Base-by-base conservation (phyloP, 2,329 filamentous ascomycete genomes). In the Nemania sp. region DNA sequence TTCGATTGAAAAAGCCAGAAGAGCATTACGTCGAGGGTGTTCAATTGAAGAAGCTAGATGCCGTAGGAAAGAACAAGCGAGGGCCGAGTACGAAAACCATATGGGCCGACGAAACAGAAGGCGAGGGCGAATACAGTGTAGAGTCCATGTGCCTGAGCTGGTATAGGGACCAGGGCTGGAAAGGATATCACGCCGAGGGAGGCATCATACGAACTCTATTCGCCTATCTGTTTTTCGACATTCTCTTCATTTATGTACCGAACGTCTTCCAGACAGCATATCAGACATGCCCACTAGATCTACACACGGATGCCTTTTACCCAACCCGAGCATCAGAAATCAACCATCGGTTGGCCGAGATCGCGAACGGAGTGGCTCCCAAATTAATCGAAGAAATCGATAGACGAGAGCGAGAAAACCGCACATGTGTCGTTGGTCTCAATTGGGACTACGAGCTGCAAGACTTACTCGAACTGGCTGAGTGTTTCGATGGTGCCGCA, bases 191-290 rank as follows among this genome's bases (percentile, higher is more conserved):
- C 75, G 87, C 89, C 17, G 95, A 99, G 79, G 92, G 92, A 35
- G 91, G 93, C 2, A 93, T 98, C 68, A 79, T 98, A 6, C 87
- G 92, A n/a, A 99, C 95, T 0, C 80, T 99, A 25, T 93, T 93
- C 75, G 90, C 88, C 13, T 94, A 95, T 71, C 85, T 99, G 17
- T 97, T 98, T 79, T 95, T 89, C 79, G 94, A 99, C 75, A 85
- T 98, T 21, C 80, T 99, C 6, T 98, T 98, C 76, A 81, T 92
- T 25, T 97, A 96, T 75, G 85, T 98, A 5, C 94, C 95, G 25
- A 97, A 98, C 69, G 94, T 99, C 57, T 99, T 99, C 75, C 94
- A 98, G 74, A 99, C 95, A 5, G 86, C 90, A 1, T 99, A 91
- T 73, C 95, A 99, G 76, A 96, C 92, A 0, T 97, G 92, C 71